Conservation (phyloP, 208 protist species). For the Leishmania tropica region DNA sequence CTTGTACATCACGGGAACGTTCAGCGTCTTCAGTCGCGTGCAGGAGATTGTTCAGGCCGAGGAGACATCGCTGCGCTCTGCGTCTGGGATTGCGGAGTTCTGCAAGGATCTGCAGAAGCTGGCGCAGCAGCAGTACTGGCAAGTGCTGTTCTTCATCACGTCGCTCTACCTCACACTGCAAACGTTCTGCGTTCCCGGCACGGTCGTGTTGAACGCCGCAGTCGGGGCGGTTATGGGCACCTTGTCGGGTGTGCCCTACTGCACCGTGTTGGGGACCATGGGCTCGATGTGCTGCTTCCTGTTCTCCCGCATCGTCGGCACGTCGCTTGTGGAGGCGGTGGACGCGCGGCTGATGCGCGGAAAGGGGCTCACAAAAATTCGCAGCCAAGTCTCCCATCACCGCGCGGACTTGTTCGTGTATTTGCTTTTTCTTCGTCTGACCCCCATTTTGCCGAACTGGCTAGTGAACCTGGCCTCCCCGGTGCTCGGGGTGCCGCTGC, state of each 20-base stretch:
- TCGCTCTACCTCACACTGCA: slow-evolving; percentile 76
- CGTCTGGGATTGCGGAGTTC: slow-evolving; percentile 46
- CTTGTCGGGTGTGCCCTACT: slow-evolving; percentile 64
- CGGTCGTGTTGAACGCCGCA: slow-evolving; percentile 82
- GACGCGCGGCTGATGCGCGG: slow-evolving; percentile 57
- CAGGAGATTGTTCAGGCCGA: slow-evolving; percentile 25
- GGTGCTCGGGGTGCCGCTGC: slow-evolving; percentile 68
- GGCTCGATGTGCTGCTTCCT: slow-evolving; percentile 61
- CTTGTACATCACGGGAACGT: slow-evolving; percentile 46
- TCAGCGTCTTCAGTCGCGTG: slow-evolving; percentile 34
- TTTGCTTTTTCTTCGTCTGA: slow-evolving; percentile 91
- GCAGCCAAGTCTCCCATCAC: slow-evolving; percentile 59
- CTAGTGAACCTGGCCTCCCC: slow-evolving; percentile 93
- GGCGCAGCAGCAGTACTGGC: slow-evolving; percentile 31
- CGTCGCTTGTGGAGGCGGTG: slow-evolving; percentile 43
- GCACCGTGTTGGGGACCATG: slow-evolving; percentile 56
- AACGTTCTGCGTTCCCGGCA: slow-evolving; percentile 91
- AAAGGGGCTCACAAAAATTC: slow-evolving; percentile 60
- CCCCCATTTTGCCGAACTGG: slow-evolving; percentile 94
- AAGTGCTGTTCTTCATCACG: slow-evolving; percentile 51
- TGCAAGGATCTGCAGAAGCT: slow-evolving; percentile 48
- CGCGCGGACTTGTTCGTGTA: slow-evolving; percentile 84
- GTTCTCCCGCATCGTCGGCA: slow-evolving; percentile 47
- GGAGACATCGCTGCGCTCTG: slow-evolving; percentile 42
- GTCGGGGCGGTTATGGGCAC: slow-evolving; percentile 81